These are phyloP conservation scores for Boletus rubroflammeus DNA, from an alignment of 768 basidiomycete species.

Conservation along the genomic window DNA sequence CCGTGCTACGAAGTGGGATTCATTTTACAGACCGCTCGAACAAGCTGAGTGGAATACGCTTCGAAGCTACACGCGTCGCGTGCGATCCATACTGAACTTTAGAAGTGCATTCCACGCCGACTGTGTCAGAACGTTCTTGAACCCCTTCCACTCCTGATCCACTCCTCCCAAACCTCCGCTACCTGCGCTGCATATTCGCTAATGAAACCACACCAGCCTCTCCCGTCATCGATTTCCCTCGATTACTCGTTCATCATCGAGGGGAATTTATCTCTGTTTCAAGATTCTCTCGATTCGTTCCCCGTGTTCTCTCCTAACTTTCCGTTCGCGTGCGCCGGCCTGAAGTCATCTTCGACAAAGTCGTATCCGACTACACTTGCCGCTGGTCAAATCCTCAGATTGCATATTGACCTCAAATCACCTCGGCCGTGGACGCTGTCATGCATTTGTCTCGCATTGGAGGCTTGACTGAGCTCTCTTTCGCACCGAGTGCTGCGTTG, in stretches of 20 bases:
- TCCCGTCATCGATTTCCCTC: neutral
- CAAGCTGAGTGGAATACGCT: neutral
- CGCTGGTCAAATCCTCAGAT: neutral
- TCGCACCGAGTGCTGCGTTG: neutral
- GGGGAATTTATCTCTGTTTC: neutral
- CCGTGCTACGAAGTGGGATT: neutral
- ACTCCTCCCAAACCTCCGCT: neutral
- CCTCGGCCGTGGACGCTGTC: neutral
- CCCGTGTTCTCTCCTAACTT: neutral
- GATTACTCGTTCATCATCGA: neutral
- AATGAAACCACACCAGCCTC: neutral
- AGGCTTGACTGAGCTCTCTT: neutral
- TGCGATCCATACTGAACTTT: neutral
- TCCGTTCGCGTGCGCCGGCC: neutral
- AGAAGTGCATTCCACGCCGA: neutral
- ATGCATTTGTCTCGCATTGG: neutral
- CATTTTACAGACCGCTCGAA: neutral
- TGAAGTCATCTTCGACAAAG: neutral
- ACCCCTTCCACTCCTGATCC: neutral
- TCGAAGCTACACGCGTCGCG: neutral
- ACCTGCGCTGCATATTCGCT: neutral
- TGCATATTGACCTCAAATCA: neutral
- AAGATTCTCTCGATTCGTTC: neutral
- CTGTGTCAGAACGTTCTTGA: neutral
- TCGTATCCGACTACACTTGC: neutral